phyloP scores from a whole-genome alignment of 768 basidiomycete species.

The Podaxis carcinomalis region DNA sequence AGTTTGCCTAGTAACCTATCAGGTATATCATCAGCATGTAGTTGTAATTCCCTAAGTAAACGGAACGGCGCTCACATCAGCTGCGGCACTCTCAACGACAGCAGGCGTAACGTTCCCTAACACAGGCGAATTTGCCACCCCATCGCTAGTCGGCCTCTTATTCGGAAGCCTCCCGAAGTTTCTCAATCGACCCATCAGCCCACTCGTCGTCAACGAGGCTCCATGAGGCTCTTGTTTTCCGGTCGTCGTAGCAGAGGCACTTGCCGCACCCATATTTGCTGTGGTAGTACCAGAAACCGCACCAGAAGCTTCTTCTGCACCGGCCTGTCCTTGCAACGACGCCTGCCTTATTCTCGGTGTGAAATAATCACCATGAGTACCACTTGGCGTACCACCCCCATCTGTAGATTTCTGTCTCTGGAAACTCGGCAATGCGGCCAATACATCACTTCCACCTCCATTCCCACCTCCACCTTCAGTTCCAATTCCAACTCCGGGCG shows the following conservation, averaged over 20 bases:
- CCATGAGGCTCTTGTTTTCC: conserved; percentile 33
- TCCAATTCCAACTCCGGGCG: conserved; percentile 31
- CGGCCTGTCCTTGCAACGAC: conserved; percentile 32
- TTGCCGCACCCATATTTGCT: background rate
- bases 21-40: conserved; percentile 15
- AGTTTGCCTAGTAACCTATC: conserved; percentile 5
- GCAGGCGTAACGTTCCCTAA: conserved; percentile 20
- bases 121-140: conserved; percentile 21
- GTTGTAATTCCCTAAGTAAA: background rate
- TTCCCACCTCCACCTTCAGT: background rate
- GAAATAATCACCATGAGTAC: conserved; percentile 50
- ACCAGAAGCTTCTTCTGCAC: conserved; percentile 20
- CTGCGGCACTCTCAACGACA: conserved; percentile 17
- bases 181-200: conserved; percentile 79
- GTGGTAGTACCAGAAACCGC: conserved; percentile 4
- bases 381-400: conserved; percentile 23
- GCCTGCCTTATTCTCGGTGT: conserved; percentile 39
- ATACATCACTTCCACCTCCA: background rate
- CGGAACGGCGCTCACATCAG: conserved; percentile 21
- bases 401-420: conserved; percentile 27
- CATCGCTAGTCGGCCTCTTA: conserved; percentile 32
- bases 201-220: conserved; percentile 44
- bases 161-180: conserved; percentile 62
- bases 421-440: background rate
- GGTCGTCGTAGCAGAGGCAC: background rate